These are phyloP conservation scores for Phytophthora podocarpi DNA, from an alignment of 352 stramenopile genomes.

Conservation along the genomic window DNA sequence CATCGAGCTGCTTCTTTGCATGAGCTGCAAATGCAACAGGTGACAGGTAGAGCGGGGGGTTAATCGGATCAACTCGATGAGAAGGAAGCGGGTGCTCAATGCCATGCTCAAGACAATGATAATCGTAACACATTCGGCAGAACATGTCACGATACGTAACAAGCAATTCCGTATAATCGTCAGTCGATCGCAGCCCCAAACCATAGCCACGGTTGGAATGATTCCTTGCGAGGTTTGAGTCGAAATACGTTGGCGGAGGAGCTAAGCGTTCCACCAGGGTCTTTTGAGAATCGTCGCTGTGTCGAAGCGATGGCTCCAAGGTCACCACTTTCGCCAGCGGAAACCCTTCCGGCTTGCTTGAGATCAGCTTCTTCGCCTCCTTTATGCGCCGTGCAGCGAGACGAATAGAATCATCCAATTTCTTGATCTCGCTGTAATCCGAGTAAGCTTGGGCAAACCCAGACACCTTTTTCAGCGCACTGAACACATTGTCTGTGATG, in stretches of 20 bases:
- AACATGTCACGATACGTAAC: conserved; percentile 92
- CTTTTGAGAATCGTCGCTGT: conserved; percentile 9
- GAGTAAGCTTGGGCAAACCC: conserved; percentile 65
- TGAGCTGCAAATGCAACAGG: conserved; percentile 34
- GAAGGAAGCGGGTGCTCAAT: conserved; percentile 77
- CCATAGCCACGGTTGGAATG: conserved; percentile 38
- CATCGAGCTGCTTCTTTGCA: conserved; percentile 13
- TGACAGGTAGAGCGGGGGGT: conserved; percentile 55
- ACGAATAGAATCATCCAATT: conserved; percentile 49
- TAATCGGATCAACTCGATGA: conserved; percentile 63
- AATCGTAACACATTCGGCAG: conserved; percentile 93
- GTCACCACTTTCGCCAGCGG: conserved; percentile 42
- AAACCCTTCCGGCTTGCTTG: conserved; percentile 20
- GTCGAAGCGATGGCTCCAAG: conserved; percentile 38
- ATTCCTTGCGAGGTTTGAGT: conserved; percentile 61
- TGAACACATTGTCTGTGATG: conserved; percentile 60
- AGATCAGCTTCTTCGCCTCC: conserved; percentile 48
- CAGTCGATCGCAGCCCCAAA: conserved; percentile 55
- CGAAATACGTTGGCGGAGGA: conserved; percentile 63
- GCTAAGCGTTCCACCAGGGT: conserved; percentile 50
- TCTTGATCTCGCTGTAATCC: conserved; percentile 78
- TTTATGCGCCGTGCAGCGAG: conserved; percentile 47
- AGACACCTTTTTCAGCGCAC: conserved; percentile 57
- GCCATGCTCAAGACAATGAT: conserved; percentile 92
- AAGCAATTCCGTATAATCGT: conserved; percentile 73